These are phyloP conservation scores for Aspergillus affinis DNA, from an alignment of 495 filamentous ascomycete genomes.

Conservation along the genomic window DNA sequence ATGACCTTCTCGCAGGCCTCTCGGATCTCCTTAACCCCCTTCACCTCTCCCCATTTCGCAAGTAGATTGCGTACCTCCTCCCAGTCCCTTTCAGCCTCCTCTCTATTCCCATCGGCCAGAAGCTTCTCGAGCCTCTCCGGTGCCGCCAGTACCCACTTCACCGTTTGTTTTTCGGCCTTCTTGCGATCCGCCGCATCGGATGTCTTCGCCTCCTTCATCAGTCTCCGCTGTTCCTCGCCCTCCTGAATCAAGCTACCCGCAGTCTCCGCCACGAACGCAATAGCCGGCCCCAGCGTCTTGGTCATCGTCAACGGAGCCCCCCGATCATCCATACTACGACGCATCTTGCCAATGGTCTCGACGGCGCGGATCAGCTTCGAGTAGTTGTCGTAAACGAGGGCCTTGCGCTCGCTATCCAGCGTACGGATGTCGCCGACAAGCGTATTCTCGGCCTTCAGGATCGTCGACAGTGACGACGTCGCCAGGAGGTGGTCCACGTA, in stretches of 20 bases:
- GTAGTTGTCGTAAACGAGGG: constrained; percentile 97
- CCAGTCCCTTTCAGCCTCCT: constrained; percentile 62
- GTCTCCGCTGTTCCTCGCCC: constrained; percentile 37
- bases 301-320: constrained; percentile 50
- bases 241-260: constrained; percentile 65
- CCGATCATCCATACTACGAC: constrained; percentile 49
- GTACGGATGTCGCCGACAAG: constrained; percentile 72
- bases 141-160: constrained; percentile 67
- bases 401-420: constrained; percentile 92
- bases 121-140: constrained; percentile 51
- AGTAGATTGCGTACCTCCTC: constrained; percentile 46
- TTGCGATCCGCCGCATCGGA: constrained; percentile 36
- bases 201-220: constrained; percentile 36
- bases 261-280: constrained; percentile 78
- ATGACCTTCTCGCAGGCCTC: constrained; percentile 59
- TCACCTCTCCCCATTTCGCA: constrained; percentile 57
- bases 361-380: constrained; percentile 92
- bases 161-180: constrained; percentile 62
- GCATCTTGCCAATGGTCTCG: constrained; percentile 81
- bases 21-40: constrained; percentile 59
- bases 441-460: constrained; percentile 61
- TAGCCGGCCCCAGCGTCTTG: constrained; percentile 69
- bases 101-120: constrained; percentile 47
- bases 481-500: constrained; percentile 48
- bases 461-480: constrained; percentile 59